These are phyloP conservation scores for Paramecium tetraurelia DNA, from an alignment of 73 alveolate species.

Conservation along the genomic window DNA sequence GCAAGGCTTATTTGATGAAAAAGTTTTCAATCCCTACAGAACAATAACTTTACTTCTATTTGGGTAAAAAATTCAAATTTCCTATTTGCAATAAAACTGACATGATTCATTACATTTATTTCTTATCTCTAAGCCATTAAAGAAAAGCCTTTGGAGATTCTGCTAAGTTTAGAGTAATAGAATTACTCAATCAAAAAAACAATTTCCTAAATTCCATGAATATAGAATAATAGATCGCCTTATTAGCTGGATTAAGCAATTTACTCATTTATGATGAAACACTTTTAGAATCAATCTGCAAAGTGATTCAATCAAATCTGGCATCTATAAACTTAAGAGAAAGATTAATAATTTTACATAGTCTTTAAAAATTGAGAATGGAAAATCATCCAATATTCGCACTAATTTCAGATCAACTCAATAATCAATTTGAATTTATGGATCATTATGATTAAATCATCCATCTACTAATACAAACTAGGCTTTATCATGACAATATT, in stretches of 20 bases:
- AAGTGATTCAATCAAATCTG: neutral
- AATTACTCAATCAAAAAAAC: neutral
- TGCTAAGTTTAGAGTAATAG: neutral
- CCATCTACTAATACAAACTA: neutral
- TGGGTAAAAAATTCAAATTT: neutral
- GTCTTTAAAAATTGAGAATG: neutral
- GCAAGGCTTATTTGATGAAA: neutral
- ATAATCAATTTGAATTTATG: neutral
- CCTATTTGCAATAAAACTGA: neutral
- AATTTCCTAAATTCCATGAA: neutral
- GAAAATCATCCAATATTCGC: neutral
- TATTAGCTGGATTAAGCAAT: neutral
- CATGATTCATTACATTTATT: neutral
- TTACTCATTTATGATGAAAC: neutral
- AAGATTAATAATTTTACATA: neutral
- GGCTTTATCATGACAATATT: neutral
- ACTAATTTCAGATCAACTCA: neutral
- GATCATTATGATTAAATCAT: neutral
- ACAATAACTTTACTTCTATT: neutral
- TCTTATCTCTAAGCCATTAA: neutral
- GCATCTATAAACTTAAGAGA: neutral
- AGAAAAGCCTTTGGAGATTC: neutral
- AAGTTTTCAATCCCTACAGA: neutral
- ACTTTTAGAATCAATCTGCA: neutral
- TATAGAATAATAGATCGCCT: neutral